Conservation (phyloP, 2,329 filamentous ascomycete species). For the Neopestalotiopsis rosae region DNA sequence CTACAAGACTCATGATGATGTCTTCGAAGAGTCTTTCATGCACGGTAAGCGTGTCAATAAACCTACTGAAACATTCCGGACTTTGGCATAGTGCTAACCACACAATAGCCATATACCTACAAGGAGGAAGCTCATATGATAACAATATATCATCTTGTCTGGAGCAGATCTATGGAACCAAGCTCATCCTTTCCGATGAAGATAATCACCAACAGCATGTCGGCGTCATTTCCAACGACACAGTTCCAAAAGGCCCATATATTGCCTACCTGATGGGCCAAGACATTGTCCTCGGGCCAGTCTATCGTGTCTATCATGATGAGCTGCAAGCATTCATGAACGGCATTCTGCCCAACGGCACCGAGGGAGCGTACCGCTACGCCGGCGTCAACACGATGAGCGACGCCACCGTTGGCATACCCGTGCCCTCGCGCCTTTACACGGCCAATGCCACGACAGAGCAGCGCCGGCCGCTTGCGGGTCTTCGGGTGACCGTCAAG, state of each 20-base stretch:
- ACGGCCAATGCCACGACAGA: background rate
- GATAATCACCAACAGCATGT: background rate
- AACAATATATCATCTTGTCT: background rate
- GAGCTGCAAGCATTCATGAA: conserved; percentile 1
- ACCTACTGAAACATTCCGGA: background rate
- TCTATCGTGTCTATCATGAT: background rate
- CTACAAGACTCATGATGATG: background rate
- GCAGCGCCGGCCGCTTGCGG: background rate
- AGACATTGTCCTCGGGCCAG: background rate
- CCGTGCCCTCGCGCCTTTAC: conserved; percentile 4
- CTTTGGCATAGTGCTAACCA: background rate
- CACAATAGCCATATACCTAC: background rate
- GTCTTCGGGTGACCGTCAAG: conserved; percentile 3
- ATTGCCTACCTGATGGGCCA: background rate
- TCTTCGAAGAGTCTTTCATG: background rate
- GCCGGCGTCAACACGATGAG: background rate
- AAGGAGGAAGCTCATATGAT: background rate
- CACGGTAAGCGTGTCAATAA: background rate
- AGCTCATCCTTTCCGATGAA: background rate
- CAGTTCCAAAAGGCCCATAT: background rate
- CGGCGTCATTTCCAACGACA: background rate
- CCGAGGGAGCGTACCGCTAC: background rate
- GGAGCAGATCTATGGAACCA: background rate
- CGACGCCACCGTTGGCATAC: background rate
- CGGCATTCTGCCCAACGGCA: background rate